Conservation (phyloP, 1,284 basidiomycete genomes). For the Cronartium ribicola region DNA sequence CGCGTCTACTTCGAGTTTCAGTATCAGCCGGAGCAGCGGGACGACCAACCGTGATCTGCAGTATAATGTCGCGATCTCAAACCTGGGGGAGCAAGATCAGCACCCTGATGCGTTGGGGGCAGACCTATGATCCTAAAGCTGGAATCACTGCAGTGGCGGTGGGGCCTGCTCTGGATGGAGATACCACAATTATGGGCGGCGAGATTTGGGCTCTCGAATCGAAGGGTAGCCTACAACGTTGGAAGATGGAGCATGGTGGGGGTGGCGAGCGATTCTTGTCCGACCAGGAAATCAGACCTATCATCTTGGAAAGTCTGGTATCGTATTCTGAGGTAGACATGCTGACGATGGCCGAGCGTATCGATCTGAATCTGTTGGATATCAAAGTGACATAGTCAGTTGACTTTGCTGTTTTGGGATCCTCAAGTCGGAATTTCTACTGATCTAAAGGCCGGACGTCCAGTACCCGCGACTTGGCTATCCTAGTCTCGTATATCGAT, state of each 20-base stretch:
- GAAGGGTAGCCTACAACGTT: constrained; percentile 47
- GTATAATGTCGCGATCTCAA: constrained; percentile 34
- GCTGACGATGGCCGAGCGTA: constrained; percentile 44
- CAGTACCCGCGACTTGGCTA: constrained; percentile 35
- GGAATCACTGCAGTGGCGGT: constrained; percentile 46
- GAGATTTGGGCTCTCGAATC: constrained; percentile 46
- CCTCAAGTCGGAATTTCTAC: constrained; percentile 41
- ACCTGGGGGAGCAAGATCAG: constrained; percentile 37
- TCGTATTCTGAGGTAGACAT: constrained; percentile 45
- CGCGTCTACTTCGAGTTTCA: constrained; percentile 31
- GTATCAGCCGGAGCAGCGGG: constrained; percentile 28
- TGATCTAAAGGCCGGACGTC: constrained; percentile 38
- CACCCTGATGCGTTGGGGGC: constrained; percentile 35
- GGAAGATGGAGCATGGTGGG: constrained; percentile 47
- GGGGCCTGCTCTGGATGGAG: constrained; percentile 41
- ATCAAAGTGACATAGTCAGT: constrained; percentile 35
- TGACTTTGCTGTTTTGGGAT: neutral
- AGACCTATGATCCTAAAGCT: constrained; percentile 42
- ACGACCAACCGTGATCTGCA: constrained; percentile 26
- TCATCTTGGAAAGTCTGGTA: constrained; percentile 46
- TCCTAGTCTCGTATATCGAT: constrained; percentile 35
- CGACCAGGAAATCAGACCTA: constrained; percentile 48
- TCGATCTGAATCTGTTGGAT: constrained; percentile 33
- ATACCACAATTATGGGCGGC: constrained; percentile 45
- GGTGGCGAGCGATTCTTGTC: constrained; percentile 47